These are phyloP conservation scores for Moringa oleifera DNA, from an alignment of 345 rosid species.

Conservation along the genomic window DNA sequence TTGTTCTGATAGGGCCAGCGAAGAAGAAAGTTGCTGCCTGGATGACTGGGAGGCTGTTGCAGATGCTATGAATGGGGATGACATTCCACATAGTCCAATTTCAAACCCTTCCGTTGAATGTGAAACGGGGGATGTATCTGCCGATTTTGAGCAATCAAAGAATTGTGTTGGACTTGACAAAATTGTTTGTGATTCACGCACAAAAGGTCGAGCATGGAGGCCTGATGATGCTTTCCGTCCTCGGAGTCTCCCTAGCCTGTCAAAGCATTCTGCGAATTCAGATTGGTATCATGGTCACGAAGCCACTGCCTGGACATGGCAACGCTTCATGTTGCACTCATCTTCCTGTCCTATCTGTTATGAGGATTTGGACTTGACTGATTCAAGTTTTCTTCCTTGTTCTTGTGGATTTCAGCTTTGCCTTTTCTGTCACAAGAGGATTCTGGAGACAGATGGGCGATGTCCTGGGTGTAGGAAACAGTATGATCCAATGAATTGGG, in stretches of 20 bases:
- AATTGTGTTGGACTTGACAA: constrained; percentile 20
- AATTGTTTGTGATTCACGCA: no score
- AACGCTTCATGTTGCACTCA: constrained; percentile 22
- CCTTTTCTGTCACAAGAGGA: constrained; percentile 93
- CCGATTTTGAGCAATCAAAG: not conserved
- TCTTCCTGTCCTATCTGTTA: constrained; percentile 71
- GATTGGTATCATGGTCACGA: constrained; percentile 39
- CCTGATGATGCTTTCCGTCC: constrained; percentile 76
- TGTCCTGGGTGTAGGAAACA: constrained; percentile 96
- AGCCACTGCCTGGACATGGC: constrained; percentile 38
- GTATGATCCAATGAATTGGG: constrained; percentile 22
- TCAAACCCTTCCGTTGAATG: no score
- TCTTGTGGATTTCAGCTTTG: constrained; percentile 86
- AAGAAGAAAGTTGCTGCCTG: constrained; percentile 69
- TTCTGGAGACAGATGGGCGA: constrained; percentile 83
- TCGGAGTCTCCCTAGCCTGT: constrained; percentile 69
- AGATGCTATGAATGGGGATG: constrained; percentile 81
- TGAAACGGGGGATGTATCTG: constrained; percentile 29
- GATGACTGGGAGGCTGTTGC: constrained; percentile 98
- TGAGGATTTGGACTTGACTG: constrained; percentile 84
- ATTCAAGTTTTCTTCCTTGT: constrained; percentile 78
- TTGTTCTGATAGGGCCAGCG: constrained; percentile 78
- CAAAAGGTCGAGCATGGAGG: constrained; percentile 95
- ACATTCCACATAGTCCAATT: not conserved
- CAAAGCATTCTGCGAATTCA: constrained; percentile 52